Evolutionary conservation across 352 stramenopile species (phyloP), one percentile per base, ranked within the genome.

Genomic region (Globisporangium parvum): DNA sequence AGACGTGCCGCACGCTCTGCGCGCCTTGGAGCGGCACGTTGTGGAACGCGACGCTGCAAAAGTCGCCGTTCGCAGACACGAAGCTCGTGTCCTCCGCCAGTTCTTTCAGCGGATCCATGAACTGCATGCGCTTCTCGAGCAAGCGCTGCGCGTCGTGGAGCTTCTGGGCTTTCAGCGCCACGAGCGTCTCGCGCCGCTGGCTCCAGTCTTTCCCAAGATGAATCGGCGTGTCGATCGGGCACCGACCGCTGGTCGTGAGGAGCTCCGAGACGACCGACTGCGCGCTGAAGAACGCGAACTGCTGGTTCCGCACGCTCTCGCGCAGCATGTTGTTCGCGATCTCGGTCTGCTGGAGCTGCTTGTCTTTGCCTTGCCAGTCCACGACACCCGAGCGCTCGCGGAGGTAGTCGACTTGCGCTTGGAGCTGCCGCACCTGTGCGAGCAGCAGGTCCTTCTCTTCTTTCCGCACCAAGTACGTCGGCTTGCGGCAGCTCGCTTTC

Each of bases 401-500:
- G 21, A 81, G 62, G 23, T 66, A 75, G 10, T 71, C 57, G 18
- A 81, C 47, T 33, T 81, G 70, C 10, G 65, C 58, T 41, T 78
- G 48, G 1, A 81, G 60, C 47, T 67, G 68, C 15, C 62, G 51
- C 31, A 81, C 70, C 58, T 81, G 55, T n/a, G 59, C 51, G 15
- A 60, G 57, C 44, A 81, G 47, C 48, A 71, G 44, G 24, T 67
- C 65, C 41, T 73, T 73, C 70, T 81, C 72, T 52, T 77, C 71
- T 58, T 80, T 80, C 21, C 71, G 63, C 17, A 77, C 64, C 35
- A 80, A 61, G 41, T 80, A 80, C 46, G 71, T 80, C 9, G 71
- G 71, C 26, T 80, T 80, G 17, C 71, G 69, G 31, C 57, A 51
- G 23, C 64, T 72, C 41, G 55, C 33, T 35, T 66, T 66, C 49